Evolutionary conservation across 2,329 filamentous ascomycete species (phyloP), one percentile per base, ranked within the genome.

Genomic region (Exophiala dermatitidis): DNA sequence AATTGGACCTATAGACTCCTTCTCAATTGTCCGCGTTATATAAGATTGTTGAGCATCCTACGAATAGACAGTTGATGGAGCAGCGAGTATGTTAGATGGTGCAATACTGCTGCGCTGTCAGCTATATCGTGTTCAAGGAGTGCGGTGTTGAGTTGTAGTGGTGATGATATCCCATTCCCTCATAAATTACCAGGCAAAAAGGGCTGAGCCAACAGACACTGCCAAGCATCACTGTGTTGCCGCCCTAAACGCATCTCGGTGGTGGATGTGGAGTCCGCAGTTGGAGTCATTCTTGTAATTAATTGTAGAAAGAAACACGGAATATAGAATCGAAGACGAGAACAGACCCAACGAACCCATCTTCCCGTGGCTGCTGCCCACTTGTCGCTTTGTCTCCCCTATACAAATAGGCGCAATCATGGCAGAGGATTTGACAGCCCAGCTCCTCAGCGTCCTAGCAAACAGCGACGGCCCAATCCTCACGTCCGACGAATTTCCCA

Each of bases 401-500:
- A 9, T 32, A 12, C 6, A 31, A n/a, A 28, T 33, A 52, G 38
- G 41, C 37, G 40, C 37, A 52, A 59, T 19, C 46, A 63, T 63
- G 61, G 61, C 61, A 32, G 60, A 62, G 55, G 61, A 63, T 42
- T 52, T 63, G 46, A 62, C 59, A 30, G 34, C 56, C 37, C 57
- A 62, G 52, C 59, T 90, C 62, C 78, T 91, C 63, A 77, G 82
- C 57, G 78, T 80, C 51, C 75, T 91, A 63, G 77, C 78, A 68
- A 74, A 79, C 64, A 72, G 80, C 57, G 80, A 83, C 62, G 66
- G 67, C 44, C 78, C 84, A 43, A 73, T 90, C 61, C 73, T 84
- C 63, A 88, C 87, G 49, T 75, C 76, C 65, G 80, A 88, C 64
- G 77, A 78, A 65, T 90, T 90, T 74, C 82, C 86, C 62, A 69